A percentile compares a stretch with the other conserved stretches of the same genome.
phyloP scores from a whole-genome alignment of 352 stramenopile genomes.

The Pythium utonaiense region DNA sequence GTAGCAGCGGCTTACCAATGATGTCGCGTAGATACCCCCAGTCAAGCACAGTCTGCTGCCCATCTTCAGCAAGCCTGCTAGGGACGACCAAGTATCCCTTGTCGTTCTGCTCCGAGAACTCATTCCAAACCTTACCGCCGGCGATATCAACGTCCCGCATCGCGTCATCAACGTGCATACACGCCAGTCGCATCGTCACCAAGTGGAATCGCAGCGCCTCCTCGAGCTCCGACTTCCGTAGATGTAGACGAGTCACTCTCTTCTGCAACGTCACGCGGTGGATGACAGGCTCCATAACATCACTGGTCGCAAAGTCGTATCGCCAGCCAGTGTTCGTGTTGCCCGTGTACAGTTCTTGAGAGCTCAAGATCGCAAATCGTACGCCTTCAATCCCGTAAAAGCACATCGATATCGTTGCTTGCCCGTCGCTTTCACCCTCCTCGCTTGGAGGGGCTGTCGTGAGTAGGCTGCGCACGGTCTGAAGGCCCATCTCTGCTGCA shows the following conservation, averaged over 20 bases:
- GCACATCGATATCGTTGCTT: conserved; percentile 56
- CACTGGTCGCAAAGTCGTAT: conserved; percentile 78
- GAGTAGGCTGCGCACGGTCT: conserved; percentile 54
- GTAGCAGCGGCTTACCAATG: conserved; percentile 53
- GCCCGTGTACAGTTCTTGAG: conserved; percentile 75
- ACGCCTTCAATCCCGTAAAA: conserved; percentile 73
- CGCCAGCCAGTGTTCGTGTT: conserved; percentile 78
- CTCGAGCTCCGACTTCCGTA: conserved; percentile 58
- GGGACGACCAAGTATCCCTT: conserved; percentile 85
- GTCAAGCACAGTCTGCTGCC: conserved; percentile 32
- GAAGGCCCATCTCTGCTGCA: conserved; percentile 62
- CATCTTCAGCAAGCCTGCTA: conserved; percentile 12
- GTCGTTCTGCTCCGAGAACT: conserved; percentile 86
- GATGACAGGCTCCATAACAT: conserved; percentile 64
- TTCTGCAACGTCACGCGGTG: conserved; percentile 62
- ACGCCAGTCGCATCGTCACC: conserved; percentile 72
- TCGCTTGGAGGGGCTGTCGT: neutral
- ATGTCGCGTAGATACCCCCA: conserved; percentile 69
- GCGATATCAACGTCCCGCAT: conserved; percentile 63
- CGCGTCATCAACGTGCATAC: conserved; percentile 71
- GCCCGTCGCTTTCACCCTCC: neutral
- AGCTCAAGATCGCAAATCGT: conserved; percentile 70
- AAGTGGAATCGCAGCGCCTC: conserved; percentile 74
- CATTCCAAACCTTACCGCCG: conserved; percentile 60
- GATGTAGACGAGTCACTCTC: conserved; percentile 28